These are phyloP conservation scores for Solanum bukasovii DNA, from an alignment of 257 asterid genomes.

Conservation along the genomic window DNA sequence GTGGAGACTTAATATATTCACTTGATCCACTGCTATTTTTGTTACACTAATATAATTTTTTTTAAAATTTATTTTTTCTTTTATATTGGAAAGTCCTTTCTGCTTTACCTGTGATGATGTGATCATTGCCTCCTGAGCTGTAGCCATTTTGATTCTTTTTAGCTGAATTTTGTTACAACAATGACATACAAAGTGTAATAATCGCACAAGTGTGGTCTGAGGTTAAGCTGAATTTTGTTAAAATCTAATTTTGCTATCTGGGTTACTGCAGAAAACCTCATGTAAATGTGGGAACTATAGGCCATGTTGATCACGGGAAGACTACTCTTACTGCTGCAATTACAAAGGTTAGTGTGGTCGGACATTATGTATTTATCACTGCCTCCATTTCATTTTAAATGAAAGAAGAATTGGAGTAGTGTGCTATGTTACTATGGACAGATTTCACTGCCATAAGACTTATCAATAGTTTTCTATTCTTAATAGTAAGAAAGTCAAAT, in stretches of 20 bases:
- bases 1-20: not conserved
- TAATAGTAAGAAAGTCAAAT: too few species aligned
- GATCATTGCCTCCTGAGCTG: not conserved
- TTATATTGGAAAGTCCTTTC: too few species aligned
- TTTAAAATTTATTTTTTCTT: too few species aligned
- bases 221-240: not conserved
- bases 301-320: constrained; percentile 98
- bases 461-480: too few species aligned
- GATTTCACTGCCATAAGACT: too few species aligned
- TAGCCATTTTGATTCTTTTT: not conserved
- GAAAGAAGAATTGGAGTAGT: too few species aligned
- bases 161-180: not conserved
- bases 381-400: not conserved
- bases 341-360: constrained; percentile 43
- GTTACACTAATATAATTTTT: not conserved
- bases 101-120: not conserved
- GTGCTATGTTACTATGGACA: too few species aligned
- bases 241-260: not conserved
- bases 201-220: too few species aligned
- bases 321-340: constrained; percentile 96
- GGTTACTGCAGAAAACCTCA: constrained; percentile 68
- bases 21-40: not conserved
- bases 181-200: too few species aligned
- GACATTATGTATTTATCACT: not conserved
- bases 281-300: constrained; percentile 94